Percentiles rank a stretch among this genome's conserved stretches.
Evolutionary conservation across 495 filamentous ascomycete genomes (phyloP).

Genomic region (Bombardia bombarda): DNA sequence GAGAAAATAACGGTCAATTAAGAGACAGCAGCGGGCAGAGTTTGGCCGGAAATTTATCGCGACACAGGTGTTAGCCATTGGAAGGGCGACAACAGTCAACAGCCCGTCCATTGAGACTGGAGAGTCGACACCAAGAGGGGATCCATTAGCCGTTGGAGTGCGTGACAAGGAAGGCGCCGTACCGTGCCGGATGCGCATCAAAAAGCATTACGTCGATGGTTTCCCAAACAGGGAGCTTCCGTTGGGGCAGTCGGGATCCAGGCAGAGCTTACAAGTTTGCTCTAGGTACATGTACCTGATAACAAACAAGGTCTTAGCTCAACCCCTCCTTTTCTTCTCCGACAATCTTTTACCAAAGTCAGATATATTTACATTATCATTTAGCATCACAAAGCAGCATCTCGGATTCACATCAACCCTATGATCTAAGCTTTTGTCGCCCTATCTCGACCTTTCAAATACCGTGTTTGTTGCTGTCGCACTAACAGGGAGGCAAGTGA

Average conservation of each 20-base stretch:
- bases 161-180: constrained; percentile 8
- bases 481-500: too few species aligned
- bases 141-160: constrained; percentile 12
- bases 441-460: neutral
- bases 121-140: too few species aligned
- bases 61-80: neutral
- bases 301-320: neutral
- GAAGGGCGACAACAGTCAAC: constrained; percentile 1
- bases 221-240: constrained; percentile 1
- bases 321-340: neutral
- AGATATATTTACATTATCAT: neutral
- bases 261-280: too few species aligned
- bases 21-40: neutral
- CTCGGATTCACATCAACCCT: neutral
- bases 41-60: constrained; percentile 24
- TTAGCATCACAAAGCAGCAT: neutral
- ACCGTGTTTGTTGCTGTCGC: too few species aligned
- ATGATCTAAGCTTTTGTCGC: neutral
- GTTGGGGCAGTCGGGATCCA: too few species aligned
- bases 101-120: too few species aligned
- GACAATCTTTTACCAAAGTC: neutral
- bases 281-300: too few species aligned
- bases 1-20: neutral
- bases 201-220: constrained; percentile 23
- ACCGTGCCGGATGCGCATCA: too few species aligned